Conservation (phyloP, 495 filamentous ascomycete genomes). For the Xylaria sp. region DNA sequence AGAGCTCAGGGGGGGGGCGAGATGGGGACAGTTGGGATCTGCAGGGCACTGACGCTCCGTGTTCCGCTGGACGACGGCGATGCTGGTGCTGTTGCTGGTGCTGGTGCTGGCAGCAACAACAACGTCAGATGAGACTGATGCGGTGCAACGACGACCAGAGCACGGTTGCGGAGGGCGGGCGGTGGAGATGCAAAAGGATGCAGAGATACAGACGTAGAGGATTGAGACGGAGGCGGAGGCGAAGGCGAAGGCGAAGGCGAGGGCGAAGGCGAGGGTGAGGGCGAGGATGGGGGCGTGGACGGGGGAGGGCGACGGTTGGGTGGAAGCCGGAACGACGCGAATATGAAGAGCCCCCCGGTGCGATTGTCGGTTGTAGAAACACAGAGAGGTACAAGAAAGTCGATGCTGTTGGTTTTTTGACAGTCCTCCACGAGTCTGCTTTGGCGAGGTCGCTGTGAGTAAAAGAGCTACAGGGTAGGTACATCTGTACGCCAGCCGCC, state of each 20-base stretch:
- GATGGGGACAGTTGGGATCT: conserved; percentile 8
- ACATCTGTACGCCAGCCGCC: conserved; percentile 17
- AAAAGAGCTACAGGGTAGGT: conserved; percentile 19
- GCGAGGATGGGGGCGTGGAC: conserved; percentile 22
- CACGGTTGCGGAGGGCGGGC: conserved; percentile 10
- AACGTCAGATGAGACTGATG: neutral
- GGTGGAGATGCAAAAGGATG: conserved; percentile 7
- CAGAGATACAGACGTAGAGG: conserved; percentile 2
- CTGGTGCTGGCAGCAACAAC: neutral
- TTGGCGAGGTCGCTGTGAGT: conserved; percentile 14
- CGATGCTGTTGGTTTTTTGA: conserved; percentile 28
- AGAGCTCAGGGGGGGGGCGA: conserved; percentile 20
- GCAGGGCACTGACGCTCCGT: conserved; percentile 9
- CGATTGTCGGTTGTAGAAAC: conserved; percentile 26
- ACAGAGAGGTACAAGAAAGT: conserved; percentile 25
- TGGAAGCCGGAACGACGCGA: conserved; percentile 28
- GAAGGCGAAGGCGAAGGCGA: conserved; percentile 20
- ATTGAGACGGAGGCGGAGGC: conserved; percentile 12
- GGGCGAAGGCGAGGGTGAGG: neutral
- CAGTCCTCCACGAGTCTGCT: conserved; percentile 12
- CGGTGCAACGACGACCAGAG: neutral
- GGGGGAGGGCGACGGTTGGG: conserved; percentile 29
- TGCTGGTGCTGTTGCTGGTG: neutral
- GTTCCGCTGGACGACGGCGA: conserved; percentile 2
- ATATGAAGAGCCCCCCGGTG: conserved; percentile 18